phyloP scores from a whole-genome alignment of 1,139 yeast genomes.

The Blastobotrys persicus region DNA sequence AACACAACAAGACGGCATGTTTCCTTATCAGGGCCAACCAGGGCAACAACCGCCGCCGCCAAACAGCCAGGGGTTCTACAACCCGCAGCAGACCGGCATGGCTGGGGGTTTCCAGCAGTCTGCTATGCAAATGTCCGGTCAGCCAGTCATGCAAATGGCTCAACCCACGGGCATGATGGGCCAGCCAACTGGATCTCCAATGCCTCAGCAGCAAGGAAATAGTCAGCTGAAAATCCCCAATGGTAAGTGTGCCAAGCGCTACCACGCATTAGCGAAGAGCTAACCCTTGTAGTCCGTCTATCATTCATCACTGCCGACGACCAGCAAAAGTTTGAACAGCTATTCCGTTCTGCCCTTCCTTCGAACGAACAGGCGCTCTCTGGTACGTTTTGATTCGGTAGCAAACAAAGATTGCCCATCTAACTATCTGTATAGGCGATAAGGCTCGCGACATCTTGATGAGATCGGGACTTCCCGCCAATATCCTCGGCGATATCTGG shows the following conservation, averaged over 20 bases:
- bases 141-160: neutral
- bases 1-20: constrained; percentile 12
- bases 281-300: constrained; percentile 49
- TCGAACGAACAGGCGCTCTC: constrained; percentile 71
- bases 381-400: constrained; percentile 32
- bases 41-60: constrained; percentile 10
- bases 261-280: neutral
- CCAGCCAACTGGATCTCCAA: constrained; percentile 41
- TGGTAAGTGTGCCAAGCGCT: too few species aligned
- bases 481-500: constrained; percentile 85
- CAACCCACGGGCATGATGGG: constrained; percentile 11
- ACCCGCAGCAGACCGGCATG: constrained; percentile 10
- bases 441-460: constrained; percentile 75
- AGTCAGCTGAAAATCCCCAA: constrained; percentile 27
- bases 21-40: constrained; percentile 18
- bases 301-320: constrained; percentile 83
- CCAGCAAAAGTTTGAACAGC: constrained; percentile 78
- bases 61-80: constrained; percentile 5
- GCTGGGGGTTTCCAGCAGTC: constrained; percentile 10
- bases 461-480: constrained; percentile 75
- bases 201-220: constrained; percentile 30
- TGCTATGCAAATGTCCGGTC: neutral
- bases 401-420: neutral
- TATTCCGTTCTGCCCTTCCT: constrained; percentile 77
- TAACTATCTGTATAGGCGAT: constrained; percentile 41